phyloP scores from a whole-genome alignment of 169 alveolate genomes.

The Plasmodium berghei region DNA sequence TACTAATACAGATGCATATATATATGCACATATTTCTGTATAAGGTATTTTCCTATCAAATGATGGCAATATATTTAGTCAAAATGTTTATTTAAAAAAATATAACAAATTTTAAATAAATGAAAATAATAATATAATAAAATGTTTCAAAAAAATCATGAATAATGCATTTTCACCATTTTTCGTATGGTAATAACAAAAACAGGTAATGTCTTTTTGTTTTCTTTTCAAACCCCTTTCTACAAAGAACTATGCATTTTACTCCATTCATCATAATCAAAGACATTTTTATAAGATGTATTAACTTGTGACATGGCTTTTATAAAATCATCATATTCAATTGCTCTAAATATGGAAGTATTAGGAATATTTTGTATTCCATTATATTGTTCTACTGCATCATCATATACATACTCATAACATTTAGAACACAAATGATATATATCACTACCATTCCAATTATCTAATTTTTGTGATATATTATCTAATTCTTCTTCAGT shows the following conservation, averaged over 20 bases:
- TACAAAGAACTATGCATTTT: slow-evolving; percentile 58
- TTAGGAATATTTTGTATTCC: slow-evolving; percentile 89
- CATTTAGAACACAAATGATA: slow-evolving; percentile 89
- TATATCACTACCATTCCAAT: slow-evolving; percentile 92
- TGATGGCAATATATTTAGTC: no score
- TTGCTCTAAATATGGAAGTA: slow-evolving; percentile 87
- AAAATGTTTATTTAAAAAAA: no score
- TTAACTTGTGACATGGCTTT: slow-evolving; percentile 85
- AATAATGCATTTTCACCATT: no score
- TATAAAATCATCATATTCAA: slow-evolving; percentile 86
- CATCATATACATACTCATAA: slow-evolving; percentile 91
- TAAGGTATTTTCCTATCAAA: no score
- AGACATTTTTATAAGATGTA: slow-evolving; percentile 82
- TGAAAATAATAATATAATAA: no score
- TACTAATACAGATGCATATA: no score
- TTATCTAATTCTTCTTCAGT: slow-evolving; percentile 84
- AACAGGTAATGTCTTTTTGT: no score
- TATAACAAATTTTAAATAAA: no score
- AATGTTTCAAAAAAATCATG: no score
- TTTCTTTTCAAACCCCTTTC: neutral
- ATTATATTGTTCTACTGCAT: slow-evolving; percentile 86
- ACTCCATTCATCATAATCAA: slow-evolving; percentile 69
- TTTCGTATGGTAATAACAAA: no score
- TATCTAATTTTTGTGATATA: slow-evolving; percentile 83
- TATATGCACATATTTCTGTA: no score